Conservation (phyloP, 768 basidiomycete genomes). For the Macrolepiota albuminosa region DNA sequence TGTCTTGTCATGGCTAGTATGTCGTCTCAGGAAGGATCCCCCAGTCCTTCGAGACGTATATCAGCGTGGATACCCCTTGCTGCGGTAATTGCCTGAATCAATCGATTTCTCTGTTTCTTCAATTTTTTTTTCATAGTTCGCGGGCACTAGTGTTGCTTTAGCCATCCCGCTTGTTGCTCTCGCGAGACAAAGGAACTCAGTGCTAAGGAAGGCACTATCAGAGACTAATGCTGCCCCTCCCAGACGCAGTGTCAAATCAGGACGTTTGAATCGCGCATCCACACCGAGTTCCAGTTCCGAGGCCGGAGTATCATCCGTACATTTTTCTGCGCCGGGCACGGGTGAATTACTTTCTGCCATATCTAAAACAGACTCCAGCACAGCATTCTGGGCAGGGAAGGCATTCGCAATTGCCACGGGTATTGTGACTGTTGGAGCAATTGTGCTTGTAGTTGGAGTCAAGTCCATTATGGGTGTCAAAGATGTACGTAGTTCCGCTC, state of each 20-base stretch:
- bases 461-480: constrained; percentile 49
- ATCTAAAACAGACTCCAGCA: constrained; percentile 38
- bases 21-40: constrained; percentile 4
- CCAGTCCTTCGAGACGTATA: constrained; percentile 3
- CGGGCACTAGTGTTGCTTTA: constrained; percentile 20
- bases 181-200: constrained; percentile 24
- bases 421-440: constrained; percentile 46
- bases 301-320: constrained; percentile 13
- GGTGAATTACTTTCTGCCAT: constrained; percentile 32
- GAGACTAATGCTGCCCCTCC: constrained; percentile 23
- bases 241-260: constrained; percentile 17
- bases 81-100: constrained; percentile 3
- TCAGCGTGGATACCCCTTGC: constrained; percentile 18
- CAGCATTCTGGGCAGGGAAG: constrained; percentile 50
- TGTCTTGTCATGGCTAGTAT: neutral
- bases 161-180: constrained; percentile 32
- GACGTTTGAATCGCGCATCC: constrained; percentile 8
- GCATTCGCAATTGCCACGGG: constrained; percentile 65
- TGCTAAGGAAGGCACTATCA: constrained; percentile 22
- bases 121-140: constrained; percentile 13
- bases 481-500: constrained; percentile 38
- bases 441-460: constrained; percentile 41
- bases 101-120: neutral
- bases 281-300: constrained; percentile 14
- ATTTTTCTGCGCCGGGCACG: constrained; percentile 24